Evolutionary conservation across 2,329 filamentous ascomycete species (phyloP), one percentile per base, ranked within the genome.

Genomic region (Phyllosticta citrichinensis): DNA sequence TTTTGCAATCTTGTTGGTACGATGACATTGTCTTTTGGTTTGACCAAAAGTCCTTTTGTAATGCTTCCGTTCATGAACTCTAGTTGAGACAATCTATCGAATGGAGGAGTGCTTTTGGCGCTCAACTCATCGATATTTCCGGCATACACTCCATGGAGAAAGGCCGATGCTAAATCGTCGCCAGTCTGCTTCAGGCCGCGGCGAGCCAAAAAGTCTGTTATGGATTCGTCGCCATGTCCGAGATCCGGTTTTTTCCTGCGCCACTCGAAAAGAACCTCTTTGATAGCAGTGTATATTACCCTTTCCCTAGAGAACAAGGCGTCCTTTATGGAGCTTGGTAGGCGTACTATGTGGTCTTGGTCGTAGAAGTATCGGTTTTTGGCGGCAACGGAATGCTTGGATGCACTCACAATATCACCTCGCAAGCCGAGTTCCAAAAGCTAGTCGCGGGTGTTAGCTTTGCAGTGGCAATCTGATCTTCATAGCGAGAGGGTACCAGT

Each of bases 101-200:
- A 66, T 10, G 86, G 75, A 50, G 87, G 70, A 51, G 88, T 77
- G 57, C 83, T 85, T 66, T 84, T 84, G 55, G 84, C 84, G 73
- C 91, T 96, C 57, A 97, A 78, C 69, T 87, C 81, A 71, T 89
- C 85, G 55, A 96, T 84, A 73, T 97, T 89, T 5, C 94, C 94
- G 22, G 92, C 94, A 73, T 95, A 96, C 62, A 97, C 91, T 52
- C 94, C 94, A 73, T 97, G 94, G 58, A 91, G 74, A 2, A 85
- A 70, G 1, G 87, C 91, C 5, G 91, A 96, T 6, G 85, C 74
- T 19, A 96, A 59, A 67, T 95, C 92, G 66, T 94, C 80, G 14
- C 84, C 84, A 6, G 88, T 65, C 35, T 77, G 72, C n/a, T 33
- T 40, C 22, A 79, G 76, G 52, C 80, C 79, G 8, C 83, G 74